Base-by-base conservation (phyloP, 2,329 filamentous ascomycete genomes). In the Ceratocystiopsis sp. region DNA sequence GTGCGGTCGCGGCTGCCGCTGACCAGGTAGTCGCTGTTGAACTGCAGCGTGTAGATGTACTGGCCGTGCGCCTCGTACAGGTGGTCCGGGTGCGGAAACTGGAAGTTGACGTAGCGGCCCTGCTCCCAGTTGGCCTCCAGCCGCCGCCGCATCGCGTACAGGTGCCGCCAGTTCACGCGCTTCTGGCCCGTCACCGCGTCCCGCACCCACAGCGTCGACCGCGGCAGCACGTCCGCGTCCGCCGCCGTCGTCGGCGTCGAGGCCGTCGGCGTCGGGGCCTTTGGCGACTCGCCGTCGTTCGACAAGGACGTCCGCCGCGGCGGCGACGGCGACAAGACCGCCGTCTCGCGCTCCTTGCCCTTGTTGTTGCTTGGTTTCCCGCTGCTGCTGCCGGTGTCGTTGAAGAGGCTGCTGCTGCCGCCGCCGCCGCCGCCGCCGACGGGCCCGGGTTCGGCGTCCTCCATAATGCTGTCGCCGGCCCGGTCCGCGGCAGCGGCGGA, bases 21-120 rank as follows among this genome's bases (percentile, higher is more conserved):
- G 41, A 96, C 89, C 11, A 98, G 70, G 58, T 80, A 91, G 49
- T 85, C 79, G 2, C 80, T 71, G 43, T 80, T 80, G 55, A 89
- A 93, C 58, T 98, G 89, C 42, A 98, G 77, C 2, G 84, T 89
- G 60, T 98, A 98, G 13, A 98, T 86, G 58, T 87, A 96, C 56
- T 96, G 89, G 17, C 69, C 71, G 56, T 98, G 91, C 1, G 84
- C 84, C 57, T 96, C 89, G 32, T 83, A 71, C 1, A 77, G 76
- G 53, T 86, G 70, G 35, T 75, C 69, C 0, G 86, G 86, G 54
- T 94, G 85, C 0, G 91, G 91, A 1, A 98, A 71, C 57, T 93
- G 85, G 54, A 96, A 96, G 49, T 87, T 93, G 3, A 70, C 75
- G 57, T 73, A 94, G 45, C 77, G 80, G 4, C 84, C 87, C 17